Base-by-base conservation (phyloP, 2,329 filamentous ascomycete genomes). In the Botrytis hyacinthi region DNA sequence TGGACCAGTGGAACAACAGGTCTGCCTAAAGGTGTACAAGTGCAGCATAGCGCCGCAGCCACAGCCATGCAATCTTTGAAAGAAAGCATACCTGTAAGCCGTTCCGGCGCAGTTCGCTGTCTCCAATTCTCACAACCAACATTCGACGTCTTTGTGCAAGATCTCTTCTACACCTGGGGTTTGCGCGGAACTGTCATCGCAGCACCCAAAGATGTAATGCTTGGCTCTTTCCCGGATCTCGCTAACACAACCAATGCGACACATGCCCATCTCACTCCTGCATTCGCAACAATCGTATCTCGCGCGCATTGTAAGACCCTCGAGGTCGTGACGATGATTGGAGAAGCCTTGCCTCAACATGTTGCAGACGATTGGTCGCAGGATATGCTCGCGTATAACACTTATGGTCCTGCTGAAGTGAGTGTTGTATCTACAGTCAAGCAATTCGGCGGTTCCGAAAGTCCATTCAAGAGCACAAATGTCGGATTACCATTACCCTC, bases 281-380 rank as follows among this genome's bases (percentile, higher is more conserved):
- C 51, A 9, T 70, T 70, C 12, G 67, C 67, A 32, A 70, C 67
- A n/a, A 70, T 60, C 4, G 67, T 70, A 42, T n/a, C 67, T 44
- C 35, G 67, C 16, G 12, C n/a, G 26, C 37, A 70, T n/a, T 60
- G 37, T 26, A 29, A 70, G 40, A 59, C 67, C 12, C 60, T 74
- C 18, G 61, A 71, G n/a, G 44, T 67, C 6, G 16, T 74, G 4
- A 60, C 51, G 14, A 44, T 71, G 48, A 70, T 62, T 48, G 73
- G 73, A 22, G 73, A 74, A 42, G 69, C 60, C n/a, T 29, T 72
- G 7, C 35, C 60, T 32, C 35, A 44, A 10, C n/a, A 35, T 10
- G 48, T 60, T 6, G 61, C 62, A 3, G 29, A 66, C 26, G 51
- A 71, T 29, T 74, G 73, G 73, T 0, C 88, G 6, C n/a, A n/a